phyloP scores from a whole-genome alignment of 1,284 basidiomycete genomes.

The Trichosporon sp. region DNA sequence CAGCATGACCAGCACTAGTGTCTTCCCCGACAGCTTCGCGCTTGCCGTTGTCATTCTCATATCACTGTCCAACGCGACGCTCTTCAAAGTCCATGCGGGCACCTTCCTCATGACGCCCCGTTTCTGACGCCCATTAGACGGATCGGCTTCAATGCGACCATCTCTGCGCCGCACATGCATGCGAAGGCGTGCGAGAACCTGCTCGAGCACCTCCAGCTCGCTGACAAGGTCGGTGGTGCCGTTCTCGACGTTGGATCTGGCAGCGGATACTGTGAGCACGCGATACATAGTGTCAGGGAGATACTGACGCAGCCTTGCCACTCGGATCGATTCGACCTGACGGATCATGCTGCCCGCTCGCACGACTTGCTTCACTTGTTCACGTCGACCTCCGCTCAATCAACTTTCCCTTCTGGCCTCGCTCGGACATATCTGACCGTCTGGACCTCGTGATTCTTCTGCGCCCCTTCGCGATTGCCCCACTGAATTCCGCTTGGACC shows the following conservation, averaged over 20 bases:
- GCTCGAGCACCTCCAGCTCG: conserved; percentile 25
- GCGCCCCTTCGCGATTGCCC: neutral
- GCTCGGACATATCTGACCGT: neutral
- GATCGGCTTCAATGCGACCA: conserved; percentile 47
- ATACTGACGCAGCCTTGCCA: neutral
- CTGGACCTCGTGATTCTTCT: neutral
- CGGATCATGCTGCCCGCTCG: neutral
- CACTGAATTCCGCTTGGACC: neutral
- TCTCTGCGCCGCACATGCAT: conserved; percentile 50
- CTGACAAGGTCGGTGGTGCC: conserved; percentile 17
- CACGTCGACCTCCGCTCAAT: neutral
- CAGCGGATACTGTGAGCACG: conserved; percentile 61
- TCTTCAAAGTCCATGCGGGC: neutral
- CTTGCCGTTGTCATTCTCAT: too few relatives aligned
- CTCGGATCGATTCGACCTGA: neutral
- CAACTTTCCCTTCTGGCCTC: neutral
- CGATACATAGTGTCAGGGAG: neutral
- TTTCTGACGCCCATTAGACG: conserved; percentile 20
- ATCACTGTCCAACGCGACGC: too few relatives aligned
- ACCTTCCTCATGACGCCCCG: neutral
- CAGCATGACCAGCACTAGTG: neutral
- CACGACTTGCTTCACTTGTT: neutral
- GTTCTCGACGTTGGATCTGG: conserved; percentile 48
- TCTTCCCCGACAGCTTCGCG: too few relatives aligned
- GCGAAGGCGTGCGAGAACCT: conserved; percentile 44